Conservation (phyloP, 202 grass and related monocot genomes). For the Alloteropsis angusta region DNA sequence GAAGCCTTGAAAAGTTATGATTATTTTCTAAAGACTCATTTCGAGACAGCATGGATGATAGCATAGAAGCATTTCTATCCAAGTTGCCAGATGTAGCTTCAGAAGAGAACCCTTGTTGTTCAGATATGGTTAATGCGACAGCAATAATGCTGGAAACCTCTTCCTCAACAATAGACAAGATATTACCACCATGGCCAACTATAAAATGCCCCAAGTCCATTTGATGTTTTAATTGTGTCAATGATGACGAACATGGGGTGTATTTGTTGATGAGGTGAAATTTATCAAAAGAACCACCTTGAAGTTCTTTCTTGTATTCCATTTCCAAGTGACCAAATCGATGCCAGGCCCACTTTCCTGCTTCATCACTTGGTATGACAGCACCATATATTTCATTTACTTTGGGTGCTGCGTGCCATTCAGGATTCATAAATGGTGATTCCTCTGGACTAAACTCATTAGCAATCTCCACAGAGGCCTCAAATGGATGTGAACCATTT, state of each 20-base stretch:
- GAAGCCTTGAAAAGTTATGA: constrained; percentile 1
- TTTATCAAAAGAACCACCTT: constrained; percentile 46
- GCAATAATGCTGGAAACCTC: constrained; percentile 85
- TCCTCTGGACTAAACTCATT: too few species aligned
- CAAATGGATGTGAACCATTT: not conserved
- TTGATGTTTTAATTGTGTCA: constrained; percentile 24
- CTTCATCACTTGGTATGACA: constrained; percentile 29
- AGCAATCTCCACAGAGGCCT: not conserved
- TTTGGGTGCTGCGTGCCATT: constrained; percentile 12
- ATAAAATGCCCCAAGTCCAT: constrained; percentile 43
- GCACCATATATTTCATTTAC: not conserved
- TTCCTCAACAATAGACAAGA: constrained; percentile 56
- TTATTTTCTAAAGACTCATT: constrained; percentile 29
- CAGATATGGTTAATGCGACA: constrained; percentile 53
- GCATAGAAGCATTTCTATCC: constrained; percentile 37
- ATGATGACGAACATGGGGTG: constrained; percentile 35
- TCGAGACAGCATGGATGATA: constrained; percentile 27
- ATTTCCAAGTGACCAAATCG: constrained; percentile 46
- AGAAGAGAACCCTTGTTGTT: constrained; percentile 45
- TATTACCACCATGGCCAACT: constrained; percentile 50
- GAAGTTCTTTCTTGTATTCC: constrained; percentile 63
- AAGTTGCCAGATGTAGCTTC: constrained; percentile 34
- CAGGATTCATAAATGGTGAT: constrained; percentile 24
- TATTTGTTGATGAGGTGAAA: constrained; percentile 72
- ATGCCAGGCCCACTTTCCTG: constrained; percentile 55